Evolutionary conservation across 2,329 filamentous ascomycete species (phyloP).

Genomic region (Fusarium transvaalense): DNA sequence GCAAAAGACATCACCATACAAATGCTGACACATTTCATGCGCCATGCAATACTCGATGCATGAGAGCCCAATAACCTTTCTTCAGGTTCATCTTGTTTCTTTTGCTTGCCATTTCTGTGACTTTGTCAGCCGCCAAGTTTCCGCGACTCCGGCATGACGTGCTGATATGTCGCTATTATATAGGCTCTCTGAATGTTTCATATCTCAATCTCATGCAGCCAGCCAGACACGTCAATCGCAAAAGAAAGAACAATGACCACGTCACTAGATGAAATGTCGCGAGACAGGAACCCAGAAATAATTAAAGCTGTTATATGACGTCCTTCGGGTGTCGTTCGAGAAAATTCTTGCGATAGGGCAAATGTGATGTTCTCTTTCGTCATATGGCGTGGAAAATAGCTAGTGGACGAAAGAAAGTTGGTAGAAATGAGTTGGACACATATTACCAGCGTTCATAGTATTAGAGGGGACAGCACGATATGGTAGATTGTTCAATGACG

Average conservation of each 20-base stretch:
- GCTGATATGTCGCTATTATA: neutral
- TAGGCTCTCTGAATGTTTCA: slow-evolving; percentile 5
- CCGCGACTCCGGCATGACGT: neutral
- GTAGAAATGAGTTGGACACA: too few relatives aligned
- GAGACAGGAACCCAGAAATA: fast-evolving
- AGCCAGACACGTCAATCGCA: slow-evolving; percentile 6
- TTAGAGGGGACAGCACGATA: neutral
- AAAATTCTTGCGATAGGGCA: too few relatives aligned
- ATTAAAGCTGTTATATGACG: neutral
- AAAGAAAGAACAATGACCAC: neutral
- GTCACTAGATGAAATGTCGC: neutral
- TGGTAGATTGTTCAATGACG: neutral
- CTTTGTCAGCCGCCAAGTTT: neutral
- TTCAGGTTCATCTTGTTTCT: fast-evolving
- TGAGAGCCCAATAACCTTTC: neutral
- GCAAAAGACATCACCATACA: neutral
- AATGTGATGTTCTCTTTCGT: neutral
- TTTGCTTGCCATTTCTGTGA: fast-evolving
- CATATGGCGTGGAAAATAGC: too few relatives aligned
- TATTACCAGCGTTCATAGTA: too few relatives aligned
- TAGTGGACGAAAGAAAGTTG: too few relatives aligned
- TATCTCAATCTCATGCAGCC: neutral
- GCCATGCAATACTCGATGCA: fast-evolving
- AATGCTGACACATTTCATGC: neutral
- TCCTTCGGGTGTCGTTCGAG: fast-evolving